Evolutionary conservation across 805 yeast species (phyloP).

Genomic region (Cyberlindnera xylosilytica): DNA sequence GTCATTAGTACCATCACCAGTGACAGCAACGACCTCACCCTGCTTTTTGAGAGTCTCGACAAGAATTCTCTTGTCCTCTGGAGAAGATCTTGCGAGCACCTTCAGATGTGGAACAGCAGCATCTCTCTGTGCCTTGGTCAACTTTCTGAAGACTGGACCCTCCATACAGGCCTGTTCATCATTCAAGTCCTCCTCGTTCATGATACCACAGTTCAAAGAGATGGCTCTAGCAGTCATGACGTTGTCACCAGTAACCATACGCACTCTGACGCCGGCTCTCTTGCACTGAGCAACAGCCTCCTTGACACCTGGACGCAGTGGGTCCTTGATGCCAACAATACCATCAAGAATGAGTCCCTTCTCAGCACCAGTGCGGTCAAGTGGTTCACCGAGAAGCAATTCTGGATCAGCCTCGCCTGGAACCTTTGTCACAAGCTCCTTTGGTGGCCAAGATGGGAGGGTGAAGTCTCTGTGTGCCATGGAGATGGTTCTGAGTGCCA

Average conservation of each 20-base stretch:
- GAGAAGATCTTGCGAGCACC: conserved; percentile 92
- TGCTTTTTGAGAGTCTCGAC: conserved; percentile 75
- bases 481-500: conserved; percentile 87
- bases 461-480: conserved; percentile 73
- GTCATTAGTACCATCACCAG: conserved; percentile 99
- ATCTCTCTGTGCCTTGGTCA: conserved; percentile 53
- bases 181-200: conserved; percentile 42
- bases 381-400: conserved; percentile 35
- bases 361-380: conserved; percentile 21
- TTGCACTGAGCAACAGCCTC: conserved; percentile 85
- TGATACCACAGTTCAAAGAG: conserved; percentile 79
- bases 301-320: conserved; percentile 85
- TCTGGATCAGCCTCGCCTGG: conserved; percentile 42
- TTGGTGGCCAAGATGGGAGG: conserved; percentile 65
- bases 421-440: conserved; percentile 34
- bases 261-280: conserved; percentile 87
- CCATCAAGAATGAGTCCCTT: conserved; percentile 57
- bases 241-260: conserved; percentile 99
- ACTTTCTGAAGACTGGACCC: conserved; percentile 83
- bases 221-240: conserved; percentile 88
- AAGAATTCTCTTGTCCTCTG: conserved; percentile 87
- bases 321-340: conserved; percentile 93
- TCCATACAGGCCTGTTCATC: conserved; percentile 74
- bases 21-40: conserved; percentile 96
- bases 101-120: conserved; percentile 67